Conservation (phyloP, 805 yeast species). For the Lipomyces yamanashiensis region DNA sequence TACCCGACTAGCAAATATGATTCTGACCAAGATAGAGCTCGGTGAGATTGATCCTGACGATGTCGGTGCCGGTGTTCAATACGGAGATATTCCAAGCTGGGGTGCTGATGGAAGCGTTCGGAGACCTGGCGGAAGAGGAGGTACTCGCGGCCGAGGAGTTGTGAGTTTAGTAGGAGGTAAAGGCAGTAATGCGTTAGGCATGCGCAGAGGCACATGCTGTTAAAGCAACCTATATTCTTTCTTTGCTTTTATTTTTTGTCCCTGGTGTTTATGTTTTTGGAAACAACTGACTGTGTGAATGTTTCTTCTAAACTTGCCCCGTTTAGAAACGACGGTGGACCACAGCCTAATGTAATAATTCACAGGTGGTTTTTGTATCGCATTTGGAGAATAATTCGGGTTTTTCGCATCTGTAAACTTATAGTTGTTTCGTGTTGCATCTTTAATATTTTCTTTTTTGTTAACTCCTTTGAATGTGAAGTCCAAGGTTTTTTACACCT, state of each 20-base stretch:
- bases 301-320: background rate
- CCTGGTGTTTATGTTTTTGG: background rate
- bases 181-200: conserved; percentile 36
- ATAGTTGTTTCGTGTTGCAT: too few relatives aligned
- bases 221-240: background rate
- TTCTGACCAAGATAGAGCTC: conserved; percentile 54
- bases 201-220: conserved; percentile 34
- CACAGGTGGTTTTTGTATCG: too few relatives aligned
- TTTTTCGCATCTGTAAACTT: too few relatives aligned
- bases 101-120: conserved; percentile 38
- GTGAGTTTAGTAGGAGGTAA: conserved; percentile 38
- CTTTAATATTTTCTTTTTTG: too few relatives aligned
- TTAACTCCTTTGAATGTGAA: too few relatives aligned
- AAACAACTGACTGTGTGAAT: background rate
- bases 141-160: conserved; percentile 30
- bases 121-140: conserved; percentile 17
- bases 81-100: conserved; percentile 53
- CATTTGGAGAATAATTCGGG: too few relatives aligned
- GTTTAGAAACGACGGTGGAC: too few relatives aligned
- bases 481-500: too few relatives aligned
- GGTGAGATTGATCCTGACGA: conserved; percentile 56
- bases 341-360: too few relatives aligned
- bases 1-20: conserved; percentile 47
- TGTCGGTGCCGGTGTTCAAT: conserved; percentile 55
- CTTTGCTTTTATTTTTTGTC: background rate